These are phyloP conservation scores for Termitomyces sp. DNA, from an alignment of 768 basidiomycete genomes.

Conservation along the genomic window DNA sequence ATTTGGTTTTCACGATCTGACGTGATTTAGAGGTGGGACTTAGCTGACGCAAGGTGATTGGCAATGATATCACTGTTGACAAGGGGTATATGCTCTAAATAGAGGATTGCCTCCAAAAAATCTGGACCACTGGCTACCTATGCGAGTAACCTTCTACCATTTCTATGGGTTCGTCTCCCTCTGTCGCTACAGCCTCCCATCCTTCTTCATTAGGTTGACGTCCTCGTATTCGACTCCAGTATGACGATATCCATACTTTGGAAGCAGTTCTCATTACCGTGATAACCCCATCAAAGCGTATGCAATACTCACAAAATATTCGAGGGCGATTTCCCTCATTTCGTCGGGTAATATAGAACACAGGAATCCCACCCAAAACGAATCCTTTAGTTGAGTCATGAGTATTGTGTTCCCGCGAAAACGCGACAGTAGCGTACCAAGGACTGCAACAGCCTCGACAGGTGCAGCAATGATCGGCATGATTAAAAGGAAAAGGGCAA, in stretches of 20 bases:
- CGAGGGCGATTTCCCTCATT: slow-evolving; percentile 38
- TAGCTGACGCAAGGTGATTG: no score
- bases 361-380: slow-evolving; percentile 72
- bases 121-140: slow-evolving; percentile 9
- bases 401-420: background rate
- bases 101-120: background rate
- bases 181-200: slow-evolving; percentile 77
- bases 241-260: slow-evolving; percentile 38
- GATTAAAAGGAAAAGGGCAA: slow-evolving; percentile 84
- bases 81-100: no score
- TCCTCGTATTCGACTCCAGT: slow-evolving; percentile 46
- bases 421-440: slow-evolving; percentile 51
- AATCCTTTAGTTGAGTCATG: slow-evolving; percentile 55
- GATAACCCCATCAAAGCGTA: background rate
- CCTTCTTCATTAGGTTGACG: slow-evolving; percentile 55
- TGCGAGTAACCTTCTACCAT: slow-evolving; percentile 42
- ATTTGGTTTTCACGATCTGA: no score
- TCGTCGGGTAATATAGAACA: slow-evolving; percentile 76
- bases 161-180: slow-evolving; percentile 67
- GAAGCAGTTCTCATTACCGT: background rate
- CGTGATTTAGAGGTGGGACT: no score
- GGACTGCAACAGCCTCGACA: slow-evolving; percentile 78
- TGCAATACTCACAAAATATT: slow-evolving; percentile 36
- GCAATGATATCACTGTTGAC: no score
- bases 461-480: slow-evolving; percentile 97